Evolutionary conservation across 805 yeast species (phyloP), one percentile per base, ranked within the genome.

Genomic region (Zygotorulaspora chibaensis): DNA sequence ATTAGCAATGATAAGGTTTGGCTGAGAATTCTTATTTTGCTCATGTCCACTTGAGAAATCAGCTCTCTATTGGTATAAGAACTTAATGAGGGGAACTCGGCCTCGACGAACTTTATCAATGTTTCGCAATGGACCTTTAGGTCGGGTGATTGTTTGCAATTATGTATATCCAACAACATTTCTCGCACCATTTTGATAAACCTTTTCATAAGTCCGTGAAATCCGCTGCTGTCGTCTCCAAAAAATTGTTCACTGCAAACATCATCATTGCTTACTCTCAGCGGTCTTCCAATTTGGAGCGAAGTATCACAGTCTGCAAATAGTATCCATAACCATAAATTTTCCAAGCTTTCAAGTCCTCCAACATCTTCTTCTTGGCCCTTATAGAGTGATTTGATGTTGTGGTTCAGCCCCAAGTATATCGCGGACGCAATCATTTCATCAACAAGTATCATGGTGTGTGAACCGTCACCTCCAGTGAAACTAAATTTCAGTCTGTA

Each of bases 301-400:
- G 68, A 45, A 2, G 53, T 38, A 7, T 45, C 46, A 26, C 57
- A 48, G 47, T 66, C 70, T 6, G 50, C 38, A 33, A 47, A 58
- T n/a, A 63, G 23, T 2, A 56, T 51, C 59, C 60, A 54, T n/a
- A 53, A 49, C 62, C 66, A 65, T 9, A 62, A 23, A n/a, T 52
- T 54, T 37, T 58, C 53, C 13, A 66, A 18, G 6, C 56, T 34
- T 8, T 46, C 44, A 11, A 56, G 5, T 28, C 51, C 44, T 2
- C 67, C 67, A 2, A 58, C 52, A 2, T 41, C 23, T 3, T 45
- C 25, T 25, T 53, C 58, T 25, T 55, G 53, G 5, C 43, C 50
- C 6, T 42, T 29, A 30, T 53, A 59, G 1, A 57, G 20, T n/a
- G 42, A 15, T 5, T 42, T 42, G 16, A 59, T 57, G 44, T 61